A percentile compares a stretch with the other conserved stretches of the same genome.
These are phyloP conservation scores for Fonsecaea monophora DNA, from an alignment of 2,329 filamentous ascomycete species.

Conservation along the genomic window DNA sequence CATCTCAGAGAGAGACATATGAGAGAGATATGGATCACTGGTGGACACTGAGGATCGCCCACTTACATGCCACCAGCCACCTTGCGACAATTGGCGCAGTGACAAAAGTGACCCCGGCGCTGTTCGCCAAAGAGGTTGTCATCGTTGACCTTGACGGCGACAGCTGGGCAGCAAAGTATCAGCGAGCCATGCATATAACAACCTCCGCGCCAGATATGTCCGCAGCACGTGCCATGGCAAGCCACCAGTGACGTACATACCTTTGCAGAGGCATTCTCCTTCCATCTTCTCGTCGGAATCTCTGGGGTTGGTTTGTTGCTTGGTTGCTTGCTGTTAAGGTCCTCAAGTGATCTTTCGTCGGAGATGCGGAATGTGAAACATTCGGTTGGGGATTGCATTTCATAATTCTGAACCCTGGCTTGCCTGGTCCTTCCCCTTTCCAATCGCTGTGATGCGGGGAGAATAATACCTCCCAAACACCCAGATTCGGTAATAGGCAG, in stretches of 20 bases:
- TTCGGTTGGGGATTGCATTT: not conserved
- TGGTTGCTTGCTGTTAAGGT: not conserved
- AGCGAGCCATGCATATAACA: not conserved
- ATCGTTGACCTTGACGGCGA: slow-evolving; percentile 58
- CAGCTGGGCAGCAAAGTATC: slow-evolving; percentile 38
- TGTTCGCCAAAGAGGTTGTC: slow-evolving; percentile 53
- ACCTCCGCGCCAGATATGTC: not conserved
- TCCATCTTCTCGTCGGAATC: slow-evolving; percentile 27
- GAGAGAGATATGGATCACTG: too few relatives aligned
- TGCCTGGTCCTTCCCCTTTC: not conserved
- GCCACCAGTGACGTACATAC: slow-evolving; percentile 3
- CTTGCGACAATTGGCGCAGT: slow-evolving; percentile 61
- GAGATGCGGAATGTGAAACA: not conserved
- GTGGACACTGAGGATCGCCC: too few relatives aligned
- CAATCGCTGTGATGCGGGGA: slow-evolving; percentile 1
- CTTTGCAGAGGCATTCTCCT: slow-evolving; percentile 38
- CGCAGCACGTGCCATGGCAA: not conserved
- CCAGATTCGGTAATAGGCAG: not conserved
- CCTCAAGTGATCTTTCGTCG: too few relatives aligned
- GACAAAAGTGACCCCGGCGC: slow-evolving; percentile 56
- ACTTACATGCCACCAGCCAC: slow-evolving; percentile 50
- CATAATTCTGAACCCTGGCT: not conserved
- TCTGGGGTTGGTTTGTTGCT: not conserved
- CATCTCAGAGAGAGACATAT: not conserved
- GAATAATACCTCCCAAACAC: not conserved